Conservation (phyloP, 768 basidiomycete species). For the Boletus coccyginus region DNA sequence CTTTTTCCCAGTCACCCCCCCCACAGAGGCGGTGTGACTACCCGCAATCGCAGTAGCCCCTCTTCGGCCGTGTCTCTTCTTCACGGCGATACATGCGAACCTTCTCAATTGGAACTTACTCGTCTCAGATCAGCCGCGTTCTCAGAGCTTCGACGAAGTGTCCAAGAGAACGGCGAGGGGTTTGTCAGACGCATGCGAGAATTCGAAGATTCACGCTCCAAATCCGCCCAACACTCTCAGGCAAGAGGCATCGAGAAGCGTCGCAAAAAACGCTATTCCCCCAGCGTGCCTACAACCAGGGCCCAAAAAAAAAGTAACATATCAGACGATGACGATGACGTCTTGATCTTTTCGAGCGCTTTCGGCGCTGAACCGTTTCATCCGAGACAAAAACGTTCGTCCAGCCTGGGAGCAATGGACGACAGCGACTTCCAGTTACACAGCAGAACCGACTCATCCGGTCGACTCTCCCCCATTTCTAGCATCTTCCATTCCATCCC, state of each 20-base stretch:
- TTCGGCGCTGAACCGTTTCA: constrained; percentile 16
- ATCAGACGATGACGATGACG: constrained; percentile 48
- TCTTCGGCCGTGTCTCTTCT: constrained; percentile 20
- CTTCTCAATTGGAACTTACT: constrained; percentile 33
- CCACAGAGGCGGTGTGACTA: constrained; percentile 1
- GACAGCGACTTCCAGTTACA: constrained; percentile 28
- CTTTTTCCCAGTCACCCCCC: constrained; percentile 35
- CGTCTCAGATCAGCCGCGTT: constrained; percentile 62
- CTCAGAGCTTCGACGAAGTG: constrained; percentile 59
- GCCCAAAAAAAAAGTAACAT: constrained; percentile 17
- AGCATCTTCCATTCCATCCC: constrained; percentile 17
- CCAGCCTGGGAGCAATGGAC: constrained; percentile 46
- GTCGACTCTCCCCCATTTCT: constrained; percentile 24
- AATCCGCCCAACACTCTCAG: constrained; percentile 36
- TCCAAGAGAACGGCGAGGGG: constrained; percentile 63
- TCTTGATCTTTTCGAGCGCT: constrained; percentile 49
- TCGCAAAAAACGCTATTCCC: constrained; percentile 40
- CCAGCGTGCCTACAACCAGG: constrained; percentile 17
- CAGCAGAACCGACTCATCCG: constrained; percentile 6
- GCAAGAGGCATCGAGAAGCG: constrained; percentile 41
- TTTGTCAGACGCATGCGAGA: constrained; percentile 73
- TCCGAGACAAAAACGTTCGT: constrained; percentile 39
- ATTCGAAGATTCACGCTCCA: constrained; percentile 55
- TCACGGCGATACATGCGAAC: constrained; percentile 21
- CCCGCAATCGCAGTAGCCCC: constrained; percentile 17